These are phyloP conservation scores for Eucalyptus pauciflora DNA, from an alignment of 345 rosid species.

Conservation along the genomic window DNA sequence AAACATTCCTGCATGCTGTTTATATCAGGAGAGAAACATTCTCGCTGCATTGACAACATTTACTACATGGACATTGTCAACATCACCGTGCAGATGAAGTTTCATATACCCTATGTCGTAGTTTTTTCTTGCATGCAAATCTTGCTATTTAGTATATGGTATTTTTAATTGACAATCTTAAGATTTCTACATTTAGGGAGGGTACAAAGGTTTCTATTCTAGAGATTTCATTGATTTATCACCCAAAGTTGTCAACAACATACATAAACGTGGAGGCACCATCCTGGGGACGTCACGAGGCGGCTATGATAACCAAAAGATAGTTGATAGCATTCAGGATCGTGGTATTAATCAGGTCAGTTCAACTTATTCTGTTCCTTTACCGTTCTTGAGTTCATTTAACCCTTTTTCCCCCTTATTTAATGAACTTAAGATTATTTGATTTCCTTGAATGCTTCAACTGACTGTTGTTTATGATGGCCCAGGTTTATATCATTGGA, in stretches of 20 bases:
- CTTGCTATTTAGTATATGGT: background rate
- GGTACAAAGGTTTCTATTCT: constrained; percentile 31
- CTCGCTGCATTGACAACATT: background rate
- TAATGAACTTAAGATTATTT: background rate
- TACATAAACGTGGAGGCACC: constrained; percentile 39
- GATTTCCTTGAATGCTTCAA: background rate
- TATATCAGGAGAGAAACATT: background rate
- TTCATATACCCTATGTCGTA: background rate
- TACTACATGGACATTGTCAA: background rate
- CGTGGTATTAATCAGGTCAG: constrained; percentile 34
- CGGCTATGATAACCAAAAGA: constrained; percentile 26
- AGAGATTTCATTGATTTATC: constrained; percentile 16
- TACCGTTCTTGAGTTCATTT: background rate
- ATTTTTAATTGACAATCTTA: background rate
- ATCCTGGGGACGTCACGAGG: constrained; percentile 30
- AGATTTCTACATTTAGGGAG: constrained; percentile 14
- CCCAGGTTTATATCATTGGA: constrained; percentile 72
- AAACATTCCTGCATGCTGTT: background rate
- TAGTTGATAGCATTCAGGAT: constrained; percentile 34
- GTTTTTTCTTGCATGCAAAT: background rate
- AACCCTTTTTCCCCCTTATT: no score
- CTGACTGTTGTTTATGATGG: background rate
- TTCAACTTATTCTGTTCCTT: background rate
- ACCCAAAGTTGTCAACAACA: constrained; percentile 28
- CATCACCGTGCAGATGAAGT: background rate